Evolutionary conservation across 148 eudicot species (phyloP).

Genomic region (Cornus florida): DNA sequence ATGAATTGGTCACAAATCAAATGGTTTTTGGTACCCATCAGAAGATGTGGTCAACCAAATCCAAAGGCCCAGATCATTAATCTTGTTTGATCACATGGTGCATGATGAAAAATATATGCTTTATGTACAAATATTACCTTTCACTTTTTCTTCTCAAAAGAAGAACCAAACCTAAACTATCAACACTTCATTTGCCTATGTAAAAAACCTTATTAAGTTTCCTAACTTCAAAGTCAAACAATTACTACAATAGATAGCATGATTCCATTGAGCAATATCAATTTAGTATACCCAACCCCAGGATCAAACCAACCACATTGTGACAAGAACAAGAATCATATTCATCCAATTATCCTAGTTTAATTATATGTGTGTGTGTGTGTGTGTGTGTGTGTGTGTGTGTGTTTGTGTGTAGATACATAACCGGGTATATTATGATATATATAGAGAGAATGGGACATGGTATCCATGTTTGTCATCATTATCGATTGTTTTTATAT

Average conservation of each 20-base stretch:
- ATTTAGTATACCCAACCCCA: not conserved
- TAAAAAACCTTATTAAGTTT: not conserved
- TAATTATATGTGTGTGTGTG: not conserved
- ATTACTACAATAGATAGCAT: not conserved
- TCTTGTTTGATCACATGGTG: not conserved
- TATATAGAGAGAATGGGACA: not conserved
- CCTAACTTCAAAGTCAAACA: not conserved
- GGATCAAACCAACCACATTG: not conserved
- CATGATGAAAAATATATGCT: not conserved
- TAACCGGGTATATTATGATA: no score
- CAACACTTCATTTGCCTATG: not conserved
- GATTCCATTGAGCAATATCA: not conserved
- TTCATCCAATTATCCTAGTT: not conserved
- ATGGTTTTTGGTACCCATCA: not conserved
- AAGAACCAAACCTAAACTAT: not conserved
- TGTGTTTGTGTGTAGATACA: no score
- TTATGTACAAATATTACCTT: not conserved
- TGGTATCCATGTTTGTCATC: not conserved
- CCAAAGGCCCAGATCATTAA: not conserved
- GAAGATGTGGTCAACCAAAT: not conserved
- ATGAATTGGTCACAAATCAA: not conserved
- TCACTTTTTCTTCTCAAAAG: slow-evolving; percentile 5
- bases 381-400: not conserved
- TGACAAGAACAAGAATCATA: not conserved
- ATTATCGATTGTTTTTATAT: not conserved